Percentiles rank a stretch among this genome's conserved stretches.
These are phyloP conservation scores for Cyclotella cryptica DNA, from an alignment of 108 stramenopile species.

Conservation along the genomic window DNA sequence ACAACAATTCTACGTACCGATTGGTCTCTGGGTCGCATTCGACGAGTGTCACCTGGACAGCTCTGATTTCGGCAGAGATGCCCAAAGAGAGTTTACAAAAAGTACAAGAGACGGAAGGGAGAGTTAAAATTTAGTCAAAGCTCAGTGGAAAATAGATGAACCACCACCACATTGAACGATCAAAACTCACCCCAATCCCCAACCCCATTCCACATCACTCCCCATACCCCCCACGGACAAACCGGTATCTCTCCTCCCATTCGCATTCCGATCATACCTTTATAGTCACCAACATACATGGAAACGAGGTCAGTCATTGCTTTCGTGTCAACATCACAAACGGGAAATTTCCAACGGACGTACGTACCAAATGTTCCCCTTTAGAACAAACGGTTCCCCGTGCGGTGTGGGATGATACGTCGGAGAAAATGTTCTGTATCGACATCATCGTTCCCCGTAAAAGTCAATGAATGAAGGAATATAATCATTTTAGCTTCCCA, in stretches of 20 bases:
- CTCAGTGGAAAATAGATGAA: too few relatives aligned
- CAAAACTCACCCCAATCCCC: not conserved
- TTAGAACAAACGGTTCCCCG: slow-evolving; percentile 5
- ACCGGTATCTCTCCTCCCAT: not conserved
- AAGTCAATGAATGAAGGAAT: too few relatives aligned
- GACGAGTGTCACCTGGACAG: not conserved
- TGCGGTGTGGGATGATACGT: slow-evolving; percentile 3
- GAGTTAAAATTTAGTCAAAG: too few relatives aligned
- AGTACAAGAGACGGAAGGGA: too few relatives aligned
- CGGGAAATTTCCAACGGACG: not conserved
- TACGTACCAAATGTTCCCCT: slow-evolving; percentile 4
- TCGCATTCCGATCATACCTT: slow-evolving; percentile 10
- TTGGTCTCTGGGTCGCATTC: not conserved
- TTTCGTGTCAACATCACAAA: not conserved
- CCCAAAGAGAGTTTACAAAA: too few relatives aligned
- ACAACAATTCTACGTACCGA: not conserved
- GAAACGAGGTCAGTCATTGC: not conserved
- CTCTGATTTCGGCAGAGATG: too few relatives aligned
- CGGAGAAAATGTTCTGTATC: not conserved
- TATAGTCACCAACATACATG: not conserved
- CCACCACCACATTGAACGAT: too few relatives aligned
- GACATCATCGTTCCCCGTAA: too few relatives aligned
- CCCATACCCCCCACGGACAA: not conserved
- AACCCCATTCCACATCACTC: not conserved
- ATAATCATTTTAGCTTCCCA: too few relatives aligned